Conservation (phyloP, 345 rosid species). For the Eucalyptus shirleyi region DNA sequence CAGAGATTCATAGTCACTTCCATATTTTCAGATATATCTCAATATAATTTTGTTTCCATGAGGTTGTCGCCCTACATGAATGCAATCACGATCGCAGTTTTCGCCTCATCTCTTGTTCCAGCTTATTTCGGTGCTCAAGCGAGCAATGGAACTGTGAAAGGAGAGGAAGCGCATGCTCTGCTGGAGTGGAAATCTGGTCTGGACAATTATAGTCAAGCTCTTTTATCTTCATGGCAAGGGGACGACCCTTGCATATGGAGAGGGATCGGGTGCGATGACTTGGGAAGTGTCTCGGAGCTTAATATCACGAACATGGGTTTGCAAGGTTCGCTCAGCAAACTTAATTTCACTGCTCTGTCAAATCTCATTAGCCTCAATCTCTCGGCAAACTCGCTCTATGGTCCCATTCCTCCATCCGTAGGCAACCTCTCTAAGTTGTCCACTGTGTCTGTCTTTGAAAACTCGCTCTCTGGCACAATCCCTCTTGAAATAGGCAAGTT, state of each 20-base stretch:
- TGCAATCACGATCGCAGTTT: not conserved
- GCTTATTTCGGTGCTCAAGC: not conserved
- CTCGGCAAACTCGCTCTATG: not conserved
- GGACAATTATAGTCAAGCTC: not conserved
- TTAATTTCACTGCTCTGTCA: constrained; percentile 3
- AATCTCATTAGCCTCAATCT: not conserved
- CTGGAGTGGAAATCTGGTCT: constrained; percentile 8
- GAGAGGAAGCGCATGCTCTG: not conserved
- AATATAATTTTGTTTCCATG: not conserved
- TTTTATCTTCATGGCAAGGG: not conserved
- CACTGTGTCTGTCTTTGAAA: not conserved
- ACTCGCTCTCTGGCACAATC: not conserved
- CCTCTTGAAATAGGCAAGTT: not conserved
- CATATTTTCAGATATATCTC: not conserved
- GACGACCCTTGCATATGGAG: not conserved
- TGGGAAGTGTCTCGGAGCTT: not conserved
- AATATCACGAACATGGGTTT: not conserved
- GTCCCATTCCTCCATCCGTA: constrained; percentile 3
- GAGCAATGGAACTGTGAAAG: not conserved
- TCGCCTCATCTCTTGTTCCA: not conserved
- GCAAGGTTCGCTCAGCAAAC: not conserved
- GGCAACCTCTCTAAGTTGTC: constrained; percentile 3
- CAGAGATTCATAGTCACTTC: not conserved
- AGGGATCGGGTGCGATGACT: not conserved
- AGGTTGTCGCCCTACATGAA: not conserved